These are phyloP conservation scores for Calocera cornea DNA, from an alignment of 768 basidiomycete genomes.

Conservation along the genomic window DNA sequence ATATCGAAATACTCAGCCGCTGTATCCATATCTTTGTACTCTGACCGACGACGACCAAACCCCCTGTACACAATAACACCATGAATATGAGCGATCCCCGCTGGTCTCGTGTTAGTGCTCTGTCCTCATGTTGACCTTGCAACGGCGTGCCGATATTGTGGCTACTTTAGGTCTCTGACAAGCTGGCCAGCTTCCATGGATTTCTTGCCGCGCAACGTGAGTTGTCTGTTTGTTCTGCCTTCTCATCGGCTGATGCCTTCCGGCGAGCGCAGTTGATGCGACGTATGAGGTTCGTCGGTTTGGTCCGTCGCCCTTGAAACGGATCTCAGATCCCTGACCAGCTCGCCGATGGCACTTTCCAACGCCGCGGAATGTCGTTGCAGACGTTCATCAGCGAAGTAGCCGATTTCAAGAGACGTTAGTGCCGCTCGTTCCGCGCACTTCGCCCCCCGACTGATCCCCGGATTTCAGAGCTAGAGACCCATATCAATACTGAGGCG, in stretches of 20 bases:
- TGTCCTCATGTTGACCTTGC: not conserved
- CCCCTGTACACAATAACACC: not conserved
- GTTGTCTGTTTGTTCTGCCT: not conserved
- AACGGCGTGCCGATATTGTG: not conserved
- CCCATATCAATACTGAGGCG: slow-evolving; percentile 9
- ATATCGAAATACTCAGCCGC: not conserved
- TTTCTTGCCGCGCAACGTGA: slow-evolving; percentile 1
- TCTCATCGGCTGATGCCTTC: not conserved
- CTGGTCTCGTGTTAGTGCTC: slow-evolving; percentile 2
- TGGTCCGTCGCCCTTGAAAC: not conserved
- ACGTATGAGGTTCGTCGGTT: slow-evolving; percentile 4
- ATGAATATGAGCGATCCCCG: slow-evolving; percentile 3
- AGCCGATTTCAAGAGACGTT: slow-evolving; percentile 6
- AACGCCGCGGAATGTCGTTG: slow-evolving; percentile 6
- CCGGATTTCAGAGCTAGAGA: not conserved
- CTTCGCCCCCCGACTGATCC: not conserved
- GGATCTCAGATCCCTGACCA: not conserved
- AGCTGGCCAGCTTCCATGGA: slow-evolving; percentile 6
- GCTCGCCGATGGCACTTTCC: slow-evolving; percentile 8
- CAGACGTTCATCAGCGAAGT: slow-evolving; percentile 5
- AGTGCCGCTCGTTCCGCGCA: not conserved
- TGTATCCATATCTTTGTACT: not conserved
- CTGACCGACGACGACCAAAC: not conserved
- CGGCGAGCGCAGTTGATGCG: not conserved
- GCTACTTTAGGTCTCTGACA: not conserved